Base-by-base conservation (phyloP, 1,284 basidiomycete species). In the Singerocomus inundabilis region DNA sequence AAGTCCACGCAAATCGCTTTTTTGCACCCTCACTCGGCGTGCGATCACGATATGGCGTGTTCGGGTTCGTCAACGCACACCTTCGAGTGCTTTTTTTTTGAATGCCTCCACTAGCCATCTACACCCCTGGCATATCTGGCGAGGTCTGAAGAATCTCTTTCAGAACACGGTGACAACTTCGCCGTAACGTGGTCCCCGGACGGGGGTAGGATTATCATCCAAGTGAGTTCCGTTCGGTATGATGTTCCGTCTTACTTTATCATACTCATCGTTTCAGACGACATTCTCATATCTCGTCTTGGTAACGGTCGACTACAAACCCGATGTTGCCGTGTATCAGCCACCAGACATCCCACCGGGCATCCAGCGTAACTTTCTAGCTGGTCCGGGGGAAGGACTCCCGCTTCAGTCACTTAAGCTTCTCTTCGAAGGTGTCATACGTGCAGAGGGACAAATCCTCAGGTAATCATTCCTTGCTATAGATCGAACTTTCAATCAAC, bases 31-130 rank as follows among this genome's bases (percentile, higher is more conserved):
- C 41, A 85, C 89, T 6, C 77, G 74, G 57, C 80, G 76, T 59
- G 79, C 81, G 5, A 67, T 95, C 30, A 76, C 85, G 3, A 75
- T 93, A 33, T 95, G 92, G 92, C 82, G 87, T 67, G 85, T 91
- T 52, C 78, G 91, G 67, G 92, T 94, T 69, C 61, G 88, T 79
- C 25, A 37, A 43, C 29, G 36, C 39, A 26, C 29, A 46, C 13
- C 13, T 21, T 9, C 33, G 24, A n/a, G 5, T 16, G n/a, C 40
- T 30, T 49, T 0, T 8, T 39, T 35, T 39, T 52, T 55, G 26
- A 58, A 30, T 28, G 13, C 16, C 33, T 46, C 40, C 25, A n/a
- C 21, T 61, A 95, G 92, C 93, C 93, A 1, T 83, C 87, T 26
- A 84, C 87, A 21, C 76, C 90, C 11, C 72, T 95, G 54, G 84